Conservation (phyloP, 345 rosid species). For the Nasturtium officinale region DNA sequence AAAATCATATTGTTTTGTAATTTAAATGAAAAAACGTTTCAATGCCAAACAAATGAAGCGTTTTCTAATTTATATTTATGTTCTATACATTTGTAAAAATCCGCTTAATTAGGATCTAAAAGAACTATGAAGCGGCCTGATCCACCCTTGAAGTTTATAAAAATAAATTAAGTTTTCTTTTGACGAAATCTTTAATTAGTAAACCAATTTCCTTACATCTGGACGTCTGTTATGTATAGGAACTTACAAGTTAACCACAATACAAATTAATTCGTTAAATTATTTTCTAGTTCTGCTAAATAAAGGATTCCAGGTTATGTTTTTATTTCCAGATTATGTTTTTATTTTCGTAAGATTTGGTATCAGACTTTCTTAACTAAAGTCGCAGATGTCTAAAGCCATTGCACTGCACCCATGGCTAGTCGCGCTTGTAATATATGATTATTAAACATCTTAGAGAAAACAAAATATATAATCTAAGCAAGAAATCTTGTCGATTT, state of each 20-base stretch:
- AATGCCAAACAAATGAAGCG: no score
- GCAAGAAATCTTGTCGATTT: no score
- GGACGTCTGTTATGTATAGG: background rate
- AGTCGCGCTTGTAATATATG: background rate
- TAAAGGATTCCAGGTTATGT: background rate
- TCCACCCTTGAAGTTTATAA: background rate
- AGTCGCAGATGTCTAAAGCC: background rate
- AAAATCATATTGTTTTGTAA: background rate
- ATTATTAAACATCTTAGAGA: background rate
- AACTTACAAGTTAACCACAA: constrained; percentile 1
- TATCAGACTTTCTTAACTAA: constrained; percentile 12
- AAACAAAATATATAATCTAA: no score
- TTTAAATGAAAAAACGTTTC: no score
- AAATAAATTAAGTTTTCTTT: no score
- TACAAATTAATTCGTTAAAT: background rate
- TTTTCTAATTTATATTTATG: no score
- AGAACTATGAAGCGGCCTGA: background rate
- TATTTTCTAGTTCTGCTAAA: background rate
- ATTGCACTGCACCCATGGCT: constrained; percentile 14
- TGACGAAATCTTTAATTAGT: background rate
- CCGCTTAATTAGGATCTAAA: background rate
- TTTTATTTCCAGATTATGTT: constrained; percentile 23
- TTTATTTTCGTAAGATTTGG: constrained; percentile 18
- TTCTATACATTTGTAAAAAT: background rate
- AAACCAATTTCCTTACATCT: background rate